Base-by-base conservation (phyloP, 768 basidiomycete species). In the Boletus rufocinnamomeus region DNA sequence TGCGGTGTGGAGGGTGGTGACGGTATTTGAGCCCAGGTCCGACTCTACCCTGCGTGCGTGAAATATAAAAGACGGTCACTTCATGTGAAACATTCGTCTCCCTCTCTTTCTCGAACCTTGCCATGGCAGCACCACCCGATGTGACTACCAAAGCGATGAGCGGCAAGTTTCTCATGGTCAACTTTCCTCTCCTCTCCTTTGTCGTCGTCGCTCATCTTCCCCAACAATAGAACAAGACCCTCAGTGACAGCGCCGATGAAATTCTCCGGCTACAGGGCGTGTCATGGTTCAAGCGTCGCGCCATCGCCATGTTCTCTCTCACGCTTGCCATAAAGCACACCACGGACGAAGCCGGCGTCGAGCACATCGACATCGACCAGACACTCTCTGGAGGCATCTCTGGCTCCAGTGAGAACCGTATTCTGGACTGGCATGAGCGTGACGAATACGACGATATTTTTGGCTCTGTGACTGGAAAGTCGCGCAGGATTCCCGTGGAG, bases 1-100 rank as follows among this genome's bases (percentile, higher is more conserved):
- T 63, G 88, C 91, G 3, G 68, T 80, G 0, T 94, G 93, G 93
- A 86, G 79, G 64, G 83, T 91, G 21, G 75, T 90, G 52, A 90
- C 88, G 1, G 23, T 92, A 27, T 91, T 90, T 55, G 61, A 68
- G 8, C 64, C 72, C 25, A 73, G 67, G 59, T 46, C 41, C 28
- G 34, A 30, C 19, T 8, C 45, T 48, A 14, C 28, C 46, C 23
- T 16, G 10, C 28, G 27, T 58, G 25, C 34, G 47, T 58, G 35
- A 51, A 25, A 21, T 61, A 66, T 61, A 65, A 65, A 52, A 46
- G 34, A 32, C 21, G 19, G 35, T 21, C 16, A 28, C 5, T 8
- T 6, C 7, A 3, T n/a, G 30, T 28, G 28, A 61, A 53, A 25
- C 6, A 13, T 27, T 19, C 7, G 4, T 28, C 30, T 32, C 7